Percentiles rank a stretch among this genome's conserved stretches.
Evolutionary conservation across 1,284 basidiomycete species (phyloP).

Genomic region (Ceratobasidium sp.): DNA sequence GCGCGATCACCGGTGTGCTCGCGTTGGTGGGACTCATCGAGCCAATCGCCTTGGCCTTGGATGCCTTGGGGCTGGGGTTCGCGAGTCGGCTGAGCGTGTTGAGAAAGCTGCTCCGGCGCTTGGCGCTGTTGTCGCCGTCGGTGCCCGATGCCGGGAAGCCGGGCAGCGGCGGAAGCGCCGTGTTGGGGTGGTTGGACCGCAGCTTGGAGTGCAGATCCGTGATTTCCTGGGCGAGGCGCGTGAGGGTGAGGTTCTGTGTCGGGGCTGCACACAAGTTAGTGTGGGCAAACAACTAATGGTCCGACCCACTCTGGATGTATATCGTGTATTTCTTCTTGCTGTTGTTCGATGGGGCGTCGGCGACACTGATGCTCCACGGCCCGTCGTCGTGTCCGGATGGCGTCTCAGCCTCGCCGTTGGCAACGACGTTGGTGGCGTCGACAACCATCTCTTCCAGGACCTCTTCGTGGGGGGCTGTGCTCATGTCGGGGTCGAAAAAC

Average conservation of each 20-base stretch:
- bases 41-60: constrained; percentile 16
- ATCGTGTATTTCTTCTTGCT: constrained; percentile 58
- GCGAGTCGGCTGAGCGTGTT: constrained; percentile 74
- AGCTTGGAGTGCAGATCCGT: constrained; percentile 74
- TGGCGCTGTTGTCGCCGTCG: constrained; percentile 60
- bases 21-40: constrained; percentile 44
- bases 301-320: constrained; percentile 67
- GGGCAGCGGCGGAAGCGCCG: constrained; percentile 63
- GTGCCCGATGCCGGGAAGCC: constrained; percentile 56
- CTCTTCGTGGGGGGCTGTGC: constrained; percentile 3
- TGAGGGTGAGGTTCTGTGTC: constrained; percentile 86
- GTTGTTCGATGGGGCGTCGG: constrained; percentile 67
- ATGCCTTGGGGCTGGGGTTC: constrained; percentile 47
- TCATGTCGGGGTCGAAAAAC: constrained; percentile 21
- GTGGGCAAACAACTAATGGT: constrained; percentile 47
- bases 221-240: constrained; percentile 74
- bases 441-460: constrained; percentile 41
- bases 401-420: constrained; percentile 19
- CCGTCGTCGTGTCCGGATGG: constrained; percentile 60
- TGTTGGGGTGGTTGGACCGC: constrained; percentile 48
- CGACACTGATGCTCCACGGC: constrained; percentile 76
- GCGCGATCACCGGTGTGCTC: constrained; percentile 50
- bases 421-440: constrained; percentile 28
- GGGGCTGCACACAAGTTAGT: constrained; percentile 61
- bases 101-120: constrained; percentile 79